Percentiles rank a stretch among this genome's conserved stretches.
phyloP scores from a whole-genome alignment of 140 eudicot genomes.

The Bidens hawaiensis region DNA sequence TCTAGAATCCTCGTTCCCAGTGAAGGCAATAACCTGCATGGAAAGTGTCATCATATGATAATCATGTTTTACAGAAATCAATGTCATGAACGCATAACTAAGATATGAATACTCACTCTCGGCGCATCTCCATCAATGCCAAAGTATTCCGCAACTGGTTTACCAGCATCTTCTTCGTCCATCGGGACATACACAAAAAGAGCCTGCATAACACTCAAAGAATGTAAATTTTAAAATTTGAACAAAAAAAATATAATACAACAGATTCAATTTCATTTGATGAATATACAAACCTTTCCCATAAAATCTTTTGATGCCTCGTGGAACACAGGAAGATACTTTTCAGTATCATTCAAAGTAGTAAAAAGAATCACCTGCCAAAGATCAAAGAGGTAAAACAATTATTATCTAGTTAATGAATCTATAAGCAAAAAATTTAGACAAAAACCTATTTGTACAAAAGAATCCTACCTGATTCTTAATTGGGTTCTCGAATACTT shows the following conservation, averaged over 20 bases:
- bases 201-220: slow-evolving; percentile 34
- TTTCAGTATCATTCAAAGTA: slow-evolving; percentile 53
- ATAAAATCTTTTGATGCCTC: slow-evolving; percentile 73
- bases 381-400: slow-evolving; percentile 8
- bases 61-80: background rate
- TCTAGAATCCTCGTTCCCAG: slow-evolving; percentile 62
- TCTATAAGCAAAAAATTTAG: slow-evolving; percentile 2
- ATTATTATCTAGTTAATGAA: too few relatives aligned
- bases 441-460: background rate
- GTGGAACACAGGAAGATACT: slow-evolving; percentile 48
- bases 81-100: background rate
- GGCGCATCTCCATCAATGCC: slow-evolving; percentile 58
- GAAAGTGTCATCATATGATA: slow-evolving; percentile 1
- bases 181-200: slow-evolving; percentile 59
- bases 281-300: slow-evolving; percentile 54
- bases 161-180: slow-evolving; percentile 76
- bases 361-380: slow-evolving; percentile 69
- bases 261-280: background rate
- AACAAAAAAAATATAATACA: background rate
- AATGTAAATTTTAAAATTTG: background rate
- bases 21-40: slow-evolving; percentile 67
- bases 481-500: slow-evolving; percentile 70
- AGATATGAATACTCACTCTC: slow-evolving; percentile 38
- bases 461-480: slow-evolving; percentile 61
- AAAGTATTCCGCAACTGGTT: slow-evolving; percentile 71